Base-by-base conservation (phyloP, 148 eudicot genomes). In the Polygonum maritimum region DNA sequence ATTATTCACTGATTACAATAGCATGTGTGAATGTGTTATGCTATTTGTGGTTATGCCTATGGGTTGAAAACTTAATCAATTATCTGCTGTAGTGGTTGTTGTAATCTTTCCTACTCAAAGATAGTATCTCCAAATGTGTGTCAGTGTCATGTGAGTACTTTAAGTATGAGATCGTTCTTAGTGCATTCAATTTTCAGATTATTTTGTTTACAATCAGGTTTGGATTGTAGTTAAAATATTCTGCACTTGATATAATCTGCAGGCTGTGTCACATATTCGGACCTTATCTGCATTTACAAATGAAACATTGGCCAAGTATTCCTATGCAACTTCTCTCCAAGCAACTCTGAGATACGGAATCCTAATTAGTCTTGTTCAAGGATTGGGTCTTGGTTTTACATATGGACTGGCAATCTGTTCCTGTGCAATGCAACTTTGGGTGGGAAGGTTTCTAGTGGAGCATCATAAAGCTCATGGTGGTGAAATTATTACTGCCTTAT, bases 381-480 rank as follows among this genome's bases (percentile, higher is more conserved):
- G 97, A 74, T 87, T 95, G 85, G 98, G 98, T 57, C 96, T 95
- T 76, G 98, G 98, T 69, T 95, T 95, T 82, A 95, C 98, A 45
- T 95, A 95, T 84, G 97, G 98, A 76, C 89, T 95, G 81, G 98
- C 98, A 58, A 95, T 92, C 63, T 95, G 98, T 85, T 95, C 98
- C 78, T 95, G 98, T 88, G 97, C 98, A 14, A 81, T 95, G 78
- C 98, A 95, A 84, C 97, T 95, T 73, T 95, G 93, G 93, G 96
- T 95, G 40, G 98, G 98, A 80, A 90, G 91, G 80, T 90, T 92
- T 80, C 84, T 95, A 78, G 93, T 95, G 69, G 80, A 81, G 22
- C 90, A 77, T 77, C 84, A 86, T 81, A 88, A 79, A 79, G 98
- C 97, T 76, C 91, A 89, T 80, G 98, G 98, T 19, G 98, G 98